Evolutionary conservation across 176 grass and related monocot species (phyloP), one percentile per base, ranked within the genome.

Genomic region (Olyra latifolia): DNA sequence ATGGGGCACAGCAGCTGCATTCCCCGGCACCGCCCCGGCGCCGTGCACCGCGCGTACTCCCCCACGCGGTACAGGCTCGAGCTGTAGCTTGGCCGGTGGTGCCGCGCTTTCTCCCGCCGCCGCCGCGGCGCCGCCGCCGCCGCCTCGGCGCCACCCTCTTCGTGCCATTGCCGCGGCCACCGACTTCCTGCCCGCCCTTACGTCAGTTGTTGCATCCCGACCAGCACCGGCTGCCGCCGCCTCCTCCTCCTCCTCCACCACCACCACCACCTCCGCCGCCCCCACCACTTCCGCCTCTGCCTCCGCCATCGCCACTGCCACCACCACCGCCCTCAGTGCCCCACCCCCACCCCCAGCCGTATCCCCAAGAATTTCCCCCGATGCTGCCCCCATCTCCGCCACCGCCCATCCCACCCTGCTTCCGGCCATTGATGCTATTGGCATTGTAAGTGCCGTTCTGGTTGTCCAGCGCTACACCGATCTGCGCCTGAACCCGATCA

Each of bases 1-100:
- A 97, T 97, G 8, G 89, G 89, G 77, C 91, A 97, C 53, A 94
- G 82, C 76, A 97, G 85, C 67, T 66, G 81, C 91, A 85, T 84
- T 20, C 94, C 94, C 32, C 79, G 44, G 83, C 94, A 97, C 75
- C 76, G 60, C 32, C 91, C 94, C 27, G 62, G 10, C 39, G 43
- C 82, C 14, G 85, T 86, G 85, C 94, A 94, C 50, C 89, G 86
- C 27, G 94, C 91, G 67, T 97, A 97, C 87, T 94, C 91, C 10
- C 89, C 89, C 10, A 97, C 69, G 14, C 82, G 83, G 81, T 92
- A 97, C 87, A 94, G 52, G 27, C 82, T 90, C 8, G 87, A 94
- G 76, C 87, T 97, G 83, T 97, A 97, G 65, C 82, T 94, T 4
- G 87, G 94, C n/a, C 70, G 75, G 30, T 77, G 82, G 12, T 59